phyloP scores from a whole-genome alignment of 2,329 filamentous ascomycete species.

The Scytalidium lignicola region DNA sequence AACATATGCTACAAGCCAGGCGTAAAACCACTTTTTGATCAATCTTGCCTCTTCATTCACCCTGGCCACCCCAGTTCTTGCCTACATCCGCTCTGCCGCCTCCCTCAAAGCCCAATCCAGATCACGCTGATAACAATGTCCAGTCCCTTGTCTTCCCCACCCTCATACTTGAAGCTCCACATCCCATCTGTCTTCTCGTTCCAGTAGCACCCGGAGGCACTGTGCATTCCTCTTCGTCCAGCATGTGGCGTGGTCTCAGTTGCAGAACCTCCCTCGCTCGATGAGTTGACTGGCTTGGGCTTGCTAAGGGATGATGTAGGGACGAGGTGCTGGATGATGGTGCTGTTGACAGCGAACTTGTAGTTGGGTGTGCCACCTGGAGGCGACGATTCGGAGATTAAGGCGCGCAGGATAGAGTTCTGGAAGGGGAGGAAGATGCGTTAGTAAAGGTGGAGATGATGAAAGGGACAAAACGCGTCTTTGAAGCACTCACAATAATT shows the following conservation, averaged over 20 bases:
- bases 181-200: conserved; percentile 87
- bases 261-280: conserved; percentile 16
- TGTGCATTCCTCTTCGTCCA: conserved; percentile 86
- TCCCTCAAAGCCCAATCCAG: conserved; percentile 65
- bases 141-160: conserved; percentile 59
- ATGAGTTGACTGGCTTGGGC: conserved; percentile 42
- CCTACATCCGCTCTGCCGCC: conserved; percentile 25
- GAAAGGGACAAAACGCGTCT: conserved; percentile 1
- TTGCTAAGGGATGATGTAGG: conserved; percentile 61
- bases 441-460: conserved; percentile 5
- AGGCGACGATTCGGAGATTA: conserved; percentile 70
- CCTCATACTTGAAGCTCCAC: conserved; percentile 84
- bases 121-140: conserved; percentile 69
- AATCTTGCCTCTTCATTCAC: conserved; percentile 38
- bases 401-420: conserved; percentile 71
- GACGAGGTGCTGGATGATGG: conserved; percentile 90
- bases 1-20: background rate
- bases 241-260: conserved; percentile 55
- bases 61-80: conserved; percentile 77
- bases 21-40: background rate
- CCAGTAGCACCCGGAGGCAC: conserved; percentile 80
- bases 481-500: conserved; percentile 69
- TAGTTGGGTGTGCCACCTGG: conserved; percentile 57
- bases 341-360: conserved; percentile 97
- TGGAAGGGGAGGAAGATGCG: conserved; percentile 28